A percentile compares a stretch with the other conserved stretches of the same genome.
Conservation (phyloP, 2,329 filamentous ascomycete genomes). For the Neofusicoccum laricinum region DNA sequence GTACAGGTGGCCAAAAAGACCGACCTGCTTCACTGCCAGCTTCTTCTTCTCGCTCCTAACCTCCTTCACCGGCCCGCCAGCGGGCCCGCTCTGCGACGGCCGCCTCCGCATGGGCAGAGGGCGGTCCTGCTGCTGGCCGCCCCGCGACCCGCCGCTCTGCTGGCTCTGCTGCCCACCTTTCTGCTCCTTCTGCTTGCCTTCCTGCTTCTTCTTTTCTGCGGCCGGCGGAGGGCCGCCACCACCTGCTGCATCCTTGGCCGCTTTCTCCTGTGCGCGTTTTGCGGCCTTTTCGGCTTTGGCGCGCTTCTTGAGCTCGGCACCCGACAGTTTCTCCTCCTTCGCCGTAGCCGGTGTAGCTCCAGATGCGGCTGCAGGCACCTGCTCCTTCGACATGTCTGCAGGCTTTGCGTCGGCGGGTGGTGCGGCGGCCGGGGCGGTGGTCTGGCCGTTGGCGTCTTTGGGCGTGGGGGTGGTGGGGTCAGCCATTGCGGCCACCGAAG, state of each 20-base stretch:
- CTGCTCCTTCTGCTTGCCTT: slow-evolving; percentile 38
- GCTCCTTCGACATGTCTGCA: slow-evolving; percentile 1
- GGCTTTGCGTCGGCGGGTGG: not conserved
- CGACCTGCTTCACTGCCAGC: slow-evolving; percentile 54
- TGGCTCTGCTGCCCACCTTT: slow-evolving; percentile 28
- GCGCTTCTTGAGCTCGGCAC: slow-evolving; percentile 81
- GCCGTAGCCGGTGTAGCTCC: slow-evolving; percentile 6
- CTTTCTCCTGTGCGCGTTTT: slow-evolving; percentile 69
- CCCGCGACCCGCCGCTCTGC: slow-evolving; percentile 33
- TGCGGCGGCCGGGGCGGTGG: not conserved
- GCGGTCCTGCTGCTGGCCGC: slow-evolving; percentile 23
- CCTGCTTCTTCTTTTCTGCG: slow-evolving; percentile 37
- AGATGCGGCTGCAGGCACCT: not conserved
- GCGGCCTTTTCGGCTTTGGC: slow-evolving; percentile 91
- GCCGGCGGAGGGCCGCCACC: slow-evolving; percentile 28
- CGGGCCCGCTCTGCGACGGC: slow-evolving; percentile 30
- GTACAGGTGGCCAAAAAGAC: slow-evolving; percentile 81
- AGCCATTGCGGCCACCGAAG: slow-evolving; percentile 10
- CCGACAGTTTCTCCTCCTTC: slow-evolving; percentile 57
- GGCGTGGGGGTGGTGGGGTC: slow-evolving; percentile 11
- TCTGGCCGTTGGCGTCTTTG: slow-evolving; percentile 3
- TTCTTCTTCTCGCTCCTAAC: slow-evolving; percentile 34
- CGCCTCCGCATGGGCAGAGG: slow-evolving; percentile 30
- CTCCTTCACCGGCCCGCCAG: slow-evolving; percentile 26
- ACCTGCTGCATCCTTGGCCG: slow-evolving; percentile 33